Conservation (phyloP, 371 early-diverging fungal genomes). For the Scutellospora calospora region DNA sequence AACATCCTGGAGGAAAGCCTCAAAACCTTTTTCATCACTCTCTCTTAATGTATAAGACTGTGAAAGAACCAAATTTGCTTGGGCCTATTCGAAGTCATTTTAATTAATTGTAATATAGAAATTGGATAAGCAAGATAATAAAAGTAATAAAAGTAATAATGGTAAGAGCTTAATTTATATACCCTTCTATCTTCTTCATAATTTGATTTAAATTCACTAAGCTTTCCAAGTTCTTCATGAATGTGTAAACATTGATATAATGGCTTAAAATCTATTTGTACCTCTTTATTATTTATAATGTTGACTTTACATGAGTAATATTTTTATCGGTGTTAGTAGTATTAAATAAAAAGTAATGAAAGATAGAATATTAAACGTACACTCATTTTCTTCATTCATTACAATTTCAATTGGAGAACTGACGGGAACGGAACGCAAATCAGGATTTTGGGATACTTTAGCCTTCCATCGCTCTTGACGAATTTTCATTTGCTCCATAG, state of each 20-base stretch:
- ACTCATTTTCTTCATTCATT: constrained; percentile 86
- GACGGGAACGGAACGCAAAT: constrained; percentile 65
- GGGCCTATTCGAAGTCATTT: constrained; percentile 57
- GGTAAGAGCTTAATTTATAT: background rate
- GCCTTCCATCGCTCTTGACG: constrained; percentile 71
- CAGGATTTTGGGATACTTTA: constrained; percentile 64
- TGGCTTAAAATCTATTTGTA: constrained; percentile 91
- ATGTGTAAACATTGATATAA: constrained; percentile 96
- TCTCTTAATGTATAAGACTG: constrained; percentile 70
- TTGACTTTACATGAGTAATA: constrained; percentile 58
- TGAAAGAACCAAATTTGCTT: constrained; percentile 76
- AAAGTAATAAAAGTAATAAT: no score
- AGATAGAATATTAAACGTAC: constrained; percentile 54
- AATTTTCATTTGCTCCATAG: constrained; percentile 79
- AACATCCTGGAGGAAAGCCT: constrained; percentile 83
- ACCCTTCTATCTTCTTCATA: constrained; percentile 92
- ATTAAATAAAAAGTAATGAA: background rate
- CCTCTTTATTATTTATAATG: constrained; percentile 69
- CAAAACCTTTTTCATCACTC: constrained; percentile 74
- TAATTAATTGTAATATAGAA: no score
- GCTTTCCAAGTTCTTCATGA: constrained; percentile 88
- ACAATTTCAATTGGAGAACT: constrained; percentile 89
- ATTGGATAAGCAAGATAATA: no score
- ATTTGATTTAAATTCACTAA: constrained; percentile 84
- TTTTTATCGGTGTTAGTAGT: background rate